A percentile compares a stretch with the other conserved stretches of the same genome.
These are phyloP conservation scores for Aphanomyces astaci DNA, from an alignment of 352 stramenopile genomes.

Conservation along the genomic window DNA sequence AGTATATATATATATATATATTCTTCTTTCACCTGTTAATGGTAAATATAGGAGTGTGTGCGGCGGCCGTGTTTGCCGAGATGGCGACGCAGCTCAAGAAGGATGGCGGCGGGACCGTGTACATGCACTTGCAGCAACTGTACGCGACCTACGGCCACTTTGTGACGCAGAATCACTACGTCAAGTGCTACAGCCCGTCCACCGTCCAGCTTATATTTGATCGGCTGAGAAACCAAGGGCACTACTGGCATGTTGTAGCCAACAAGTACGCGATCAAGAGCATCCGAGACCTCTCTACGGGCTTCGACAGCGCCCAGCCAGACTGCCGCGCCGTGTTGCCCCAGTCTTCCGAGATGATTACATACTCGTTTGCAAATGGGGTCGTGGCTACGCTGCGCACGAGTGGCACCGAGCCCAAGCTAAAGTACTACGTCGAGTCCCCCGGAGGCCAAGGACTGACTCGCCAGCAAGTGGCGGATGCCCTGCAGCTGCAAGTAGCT, in stretches of 20 bases:
- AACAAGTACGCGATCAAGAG: constrained; percentile 70
- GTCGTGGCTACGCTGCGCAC: constrained; percentile 95
- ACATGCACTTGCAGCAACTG: constrained; percentile 74
- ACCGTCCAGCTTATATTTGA: constrained; percentile 87
- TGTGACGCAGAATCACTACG: constrained; percentile 96
- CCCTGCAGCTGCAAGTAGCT: constrained; percentile 55
- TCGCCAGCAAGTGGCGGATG: constrained; percentile 45
- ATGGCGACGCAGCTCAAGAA: constrained; percentile 66
- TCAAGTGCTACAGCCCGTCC: constrained; percentile 89
- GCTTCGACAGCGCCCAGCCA: constrained; percentile 74
- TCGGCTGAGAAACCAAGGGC: constrained; percentile 84
- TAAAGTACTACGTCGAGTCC: constrained; percentile 99
- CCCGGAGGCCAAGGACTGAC: constrained; percentile 56
- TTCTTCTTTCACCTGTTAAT: no score
- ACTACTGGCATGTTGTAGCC: constrained; percentile 76
- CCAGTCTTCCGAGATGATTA: constrained; percentile 94
- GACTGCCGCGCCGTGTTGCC: constrained; percentile 90
- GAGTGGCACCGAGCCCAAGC: constrained; percentile 98
- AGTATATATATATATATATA: no score
- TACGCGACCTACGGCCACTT: constrained; percentile 96
- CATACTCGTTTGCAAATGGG: constrained; percentile 93
- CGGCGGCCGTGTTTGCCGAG: constrained; percentile 85
- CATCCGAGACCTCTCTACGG: constrained; percentile 85
- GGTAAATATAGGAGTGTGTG: constrained; percentile 80
- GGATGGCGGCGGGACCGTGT: constrained; percentile 48